Evolutionary conservation across 768 basidiomycete species (phyloP), one percentile per base, ranked within the genome.

Genomic region (Neoboletus subvelutipes): DNA sequence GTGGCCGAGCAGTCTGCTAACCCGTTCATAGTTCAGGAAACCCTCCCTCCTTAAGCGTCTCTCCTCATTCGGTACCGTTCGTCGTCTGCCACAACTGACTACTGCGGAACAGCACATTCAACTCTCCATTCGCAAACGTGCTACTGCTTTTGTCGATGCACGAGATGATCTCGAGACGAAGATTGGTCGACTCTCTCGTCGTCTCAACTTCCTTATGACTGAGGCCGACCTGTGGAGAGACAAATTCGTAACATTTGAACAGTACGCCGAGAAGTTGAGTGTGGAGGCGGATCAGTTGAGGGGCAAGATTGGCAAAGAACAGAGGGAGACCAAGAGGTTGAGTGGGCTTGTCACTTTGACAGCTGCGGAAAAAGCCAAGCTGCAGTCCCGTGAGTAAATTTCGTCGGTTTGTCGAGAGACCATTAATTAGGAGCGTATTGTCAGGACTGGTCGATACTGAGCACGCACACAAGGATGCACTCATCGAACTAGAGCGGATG

Each of bases 161-260:
- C 82, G 94, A 36, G 94, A 95, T 70, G 93, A 94, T 65, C 83
- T 96, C 24, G 94, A 96, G 77, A 91, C 90, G 45, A 95, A 94
- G 80, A 93, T 94, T 61, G 93, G 92, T 31, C 84, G 92, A 41
- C 80, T 94, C 31, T 89, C 86, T 43, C 82, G 92, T 52, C 80
- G 92, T 48, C 82, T 94, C 61, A 93, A 93, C 75, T 94, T 93
- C 78, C 77, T 94, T 65, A 92, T 94, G 89, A 92, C 91, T 1
- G 92, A 93, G 72, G 86, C 85, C 6, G 91, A 93, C 65, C 74
- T 93, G 46, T 96, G 94, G 93, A 80, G 92, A 58, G 89, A 94
- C 73, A 95, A 94, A 68, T 96, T 96, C 64, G 90, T 94, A 50
- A 88, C 90, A 15, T 96, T 97, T 63, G 94, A 97, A 71, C 87